phyloP scores from a whole-genome alignment of 2,329 filamentous ascomycete species.

The Hypoxylon sp. region DNA sequence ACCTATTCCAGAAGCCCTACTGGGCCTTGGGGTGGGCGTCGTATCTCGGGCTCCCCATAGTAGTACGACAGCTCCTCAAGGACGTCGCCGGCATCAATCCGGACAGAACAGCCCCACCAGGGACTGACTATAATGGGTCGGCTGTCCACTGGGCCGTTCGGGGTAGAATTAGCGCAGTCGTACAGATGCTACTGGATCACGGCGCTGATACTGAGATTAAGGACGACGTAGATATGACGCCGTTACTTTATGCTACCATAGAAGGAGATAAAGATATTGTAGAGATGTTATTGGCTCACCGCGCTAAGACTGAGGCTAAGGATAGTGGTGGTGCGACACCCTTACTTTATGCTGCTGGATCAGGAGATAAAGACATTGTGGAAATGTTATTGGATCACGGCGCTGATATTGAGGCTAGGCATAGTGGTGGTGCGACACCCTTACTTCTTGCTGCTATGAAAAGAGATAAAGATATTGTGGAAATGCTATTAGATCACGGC shows the following conservation, averaged over 20 bases:
- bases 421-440: fast-evolving
- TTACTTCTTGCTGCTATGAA: neutral
- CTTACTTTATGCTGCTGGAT: neutral
- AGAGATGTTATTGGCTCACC: neutral
- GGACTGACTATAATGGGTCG: neutral
- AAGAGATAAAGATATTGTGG: neutral
- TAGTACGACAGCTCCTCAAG: neutral
- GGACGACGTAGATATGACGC: too few species aligned
- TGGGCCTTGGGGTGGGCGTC: neutral
- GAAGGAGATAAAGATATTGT: neutral
- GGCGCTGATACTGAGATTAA: neutral
- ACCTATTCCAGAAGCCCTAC: neutral
- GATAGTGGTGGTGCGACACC: too few species aligned
- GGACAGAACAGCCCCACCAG: neutral
- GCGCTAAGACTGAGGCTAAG: neutral
- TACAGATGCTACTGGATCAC: neutral
- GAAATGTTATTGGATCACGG: neutral
- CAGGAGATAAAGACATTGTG: neutral
- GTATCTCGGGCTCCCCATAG: neutral
- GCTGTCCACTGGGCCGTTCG: neutral
- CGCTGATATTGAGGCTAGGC: neutral
- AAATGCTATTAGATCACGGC: neutral
- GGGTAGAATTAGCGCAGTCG: neutral
- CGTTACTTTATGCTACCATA: neutral
- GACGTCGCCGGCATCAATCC: neutral